These are phyloP conservation scores for Saccharomyces pastorianus DNA, from an alignment of 1,139 yeast genomes.

Conservation along the genomic window DNA sequence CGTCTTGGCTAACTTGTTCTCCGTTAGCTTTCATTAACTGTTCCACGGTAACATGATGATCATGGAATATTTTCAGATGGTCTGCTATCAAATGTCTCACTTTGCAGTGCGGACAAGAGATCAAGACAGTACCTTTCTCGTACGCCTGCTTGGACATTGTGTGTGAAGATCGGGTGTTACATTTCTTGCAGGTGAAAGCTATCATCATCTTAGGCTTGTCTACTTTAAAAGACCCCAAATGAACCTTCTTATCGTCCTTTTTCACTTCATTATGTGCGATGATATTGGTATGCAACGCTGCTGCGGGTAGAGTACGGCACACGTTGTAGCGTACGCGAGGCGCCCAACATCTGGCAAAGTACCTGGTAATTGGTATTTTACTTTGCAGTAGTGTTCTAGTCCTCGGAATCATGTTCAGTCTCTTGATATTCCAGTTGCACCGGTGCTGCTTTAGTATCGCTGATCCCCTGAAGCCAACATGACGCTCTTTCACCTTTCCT, in stretches of 20 bases:
- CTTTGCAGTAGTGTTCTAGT: not conserved
- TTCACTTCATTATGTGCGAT: not conserved
- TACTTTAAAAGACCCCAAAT: constrained; percentile 34
- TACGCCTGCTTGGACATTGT: constrained; percentile 88
- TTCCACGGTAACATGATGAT: constrained; percentile 59
- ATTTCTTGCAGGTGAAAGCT: constrained; percentile 87
- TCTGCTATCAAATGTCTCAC: constrained; percentile 89
- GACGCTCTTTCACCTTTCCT: not conserved
- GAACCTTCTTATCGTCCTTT: constrained; percentile 1
- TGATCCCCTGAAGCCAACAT: not conserved
- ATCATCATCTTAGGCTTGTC: constrained; percentile 75
- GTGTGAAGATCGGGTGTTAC: constrained; percentile 78
- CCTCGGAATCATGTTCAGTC: not conserved
- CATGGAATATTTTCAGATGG: constrained; percentile 76
- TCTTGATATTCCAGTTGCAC: not conserved
- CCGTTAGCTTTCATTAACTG: constrained; percentile 76
- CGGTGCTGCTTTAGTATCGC: not conserved
- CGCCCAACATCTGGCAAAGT: not conserved
- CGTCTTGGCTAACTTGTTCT: constrained; percentile 53
- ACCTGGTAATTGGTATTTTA: not conserved
- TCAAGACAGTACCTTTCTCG: constrained; percentile 73
- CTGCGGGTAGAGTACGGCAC: not conserved
- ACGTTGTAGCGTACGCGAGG: not conserved
- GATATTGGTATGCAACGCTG: not conserved
- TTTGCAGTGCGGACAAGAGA: constrained; percentile 88